These are phyloP conservation scores for Sordaria brevicollis DNA, from an alignment of 495 filamentous ascomycete genomes.

Conservation along the genomic window DNA sequence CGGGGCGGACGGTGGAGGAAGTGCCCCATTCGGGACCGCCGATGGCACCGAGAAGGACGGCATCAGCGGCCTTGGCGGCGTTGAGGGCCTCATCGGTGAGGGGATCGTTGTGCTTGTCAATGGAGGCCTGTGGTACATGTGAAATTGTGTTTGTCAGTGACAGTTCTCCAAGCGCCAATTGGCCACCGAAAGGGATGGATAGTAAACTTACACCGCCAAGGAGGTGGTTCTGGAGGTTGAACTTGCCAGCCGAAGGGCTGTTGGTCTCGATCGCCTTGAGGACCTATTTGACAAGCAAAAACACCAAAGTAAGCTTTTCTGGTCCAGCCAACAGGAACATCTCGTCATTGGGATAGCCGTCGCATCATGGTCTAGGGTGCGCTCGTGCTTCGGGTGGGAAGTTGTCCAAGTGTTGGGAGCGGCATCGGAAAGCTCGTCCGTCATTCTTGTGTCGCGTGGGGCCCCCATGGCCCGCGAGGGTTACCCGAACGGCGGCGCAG, in stretches of 20 bases:
- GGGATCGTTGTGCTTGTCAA: conserved; percentile 67
- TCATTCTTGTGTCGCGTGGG: neutral
- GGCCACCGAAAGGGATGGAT: neutral
- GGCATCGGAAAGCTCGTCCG: neutral
- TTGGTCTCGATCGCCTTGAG: conserved; percentile 65
- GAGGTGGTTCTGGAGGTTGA: conserved; percentile 88
- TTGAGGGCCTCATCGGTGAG: conserved; percentile 76
- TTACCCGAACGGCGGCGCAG: neutral
- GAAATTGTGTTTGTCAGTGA: neutral
- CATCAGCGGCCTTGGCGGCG: conserved; percentile 84
- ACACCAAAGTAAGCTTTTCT: conserved; percentile 4
- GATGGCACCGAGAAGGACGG: conserved; percentile 88
- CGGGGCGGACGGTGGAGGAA: conserved; percentile 76
- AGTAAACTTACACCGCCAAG: conserved; percentile 73
- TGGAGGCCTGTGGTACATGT: conserved; percentile 56
- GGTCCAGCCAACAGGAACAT: neutral
- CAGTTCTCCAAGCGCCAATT: neutral
- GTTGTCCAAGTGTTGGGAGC: neutral
- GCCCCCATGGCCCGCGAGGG: neutral
- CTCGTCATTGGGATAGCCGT: neutral
- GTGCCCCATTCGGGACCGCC: conserved; percentile 94
- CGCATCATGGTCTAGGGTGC: neutral
- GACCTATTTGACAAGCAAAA: conserved; percentile 35
- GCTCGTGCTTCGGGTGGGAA: neutral
- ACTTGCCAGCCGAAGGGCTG: conserved; percentile 55